Base-by-base conservation (phyloP, 208 protist species). In the Leishmania amazonensis region DNA sequence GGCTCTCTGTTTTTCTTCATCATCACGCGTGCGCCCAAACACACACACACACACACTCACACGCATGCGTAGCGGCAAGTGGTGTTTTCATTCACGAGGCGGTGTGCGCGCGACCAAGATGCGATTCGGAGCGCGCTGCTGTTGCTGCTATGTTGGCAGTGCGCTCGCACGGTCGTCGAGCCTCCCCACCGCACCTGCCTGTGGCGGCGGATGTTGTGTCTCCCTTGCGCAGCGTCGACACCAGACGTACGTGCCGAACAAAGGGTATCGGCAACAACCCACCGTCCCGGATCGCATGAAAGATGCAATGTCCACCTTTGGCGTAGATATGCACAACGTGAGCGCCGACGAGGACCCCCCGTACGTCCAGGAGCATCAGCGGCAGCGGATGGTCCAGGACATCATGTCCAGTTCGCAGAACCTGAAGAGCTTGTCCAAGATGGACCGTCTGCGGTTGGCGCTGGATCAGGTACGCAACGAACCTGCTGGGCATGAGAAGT, bases 271-370 rank as follows among this genome's bases (percentile, higher is more conserved):
- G 17, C 53, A 87, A 57, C 89, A 95, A 75, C 91, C 91, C 13
- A 60, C 81, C 38, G 90, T 97, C 21, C 95, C 95, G 8, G 93
- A 96, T 83, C 92, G 93, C 28, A 84, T 97, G 51, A 96, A 96
- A 75, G 93, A 97, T 76, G 81, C 91, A 21, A 89, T 96, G 81
- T 67, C 87, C 21, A 83, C 90, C 75, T 92, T 94, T 62, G 95
- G 93, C 45, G 76, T 82, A 13, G 87, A 91, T 58, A 76, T 79
- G 49, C 88, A 90, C 76, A 84, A 89, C 70, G 82, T 88, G 6
- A 71, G 75, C 28, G 84, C 90, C 42, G 91, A 93, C 42, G 81
- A 90, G 28, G 89, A 96, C 71, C 89, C 94, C 65, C 83, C 91
- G 28, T 96, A 91, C 80, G 86, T 97, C 15, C 92, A 93, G 15